Evolutionary conservation across 2,329 filamentous ascomycete species (phyloP).

Genomic region (Sordariomycetes sp.): DNA sequence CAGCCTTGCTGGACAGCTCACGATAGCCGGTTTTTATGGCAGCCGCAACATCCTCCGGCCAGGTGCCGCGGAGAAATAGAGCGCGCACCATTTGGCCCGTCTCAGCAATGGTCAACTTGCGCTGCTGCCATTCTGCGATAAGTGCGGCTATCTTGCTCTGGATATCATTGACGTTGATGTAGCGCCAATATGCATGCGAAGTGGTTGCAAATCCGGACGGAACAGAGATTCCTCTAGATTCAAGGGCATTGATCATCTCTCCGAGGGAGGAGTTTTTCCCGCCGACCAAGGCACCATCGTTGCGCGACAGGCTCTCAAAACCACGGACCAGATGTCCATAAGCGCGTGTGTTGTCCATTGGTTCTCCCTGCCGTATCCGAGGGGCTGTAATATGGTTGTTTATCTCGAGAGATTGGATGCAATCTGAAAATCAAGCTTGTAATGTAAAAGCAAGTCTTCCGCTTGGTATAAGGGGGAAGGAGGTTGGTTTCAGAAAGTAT

Average conservation of each 20-base stretch:
- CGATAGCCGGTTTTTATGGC: slow-evolving; percentile 18
- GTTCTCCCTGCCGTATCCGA: too few species aligned
- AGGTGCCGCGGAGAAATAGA: slow-evolving; percentile 18
- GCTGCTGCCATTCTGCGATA: slow-evolving; percentile 17
- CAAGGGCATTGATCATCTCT: slow-evolving; percentile 22
- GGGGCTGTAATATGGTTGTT: too few species aligned
- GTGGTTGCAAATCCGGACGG: slow-evolving; percentile 24
- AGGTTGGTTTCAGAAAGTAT: too few species aligned
- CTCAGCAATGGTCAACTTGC: slow-evolving; percentile 16
- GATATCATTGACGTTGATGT: slow-evolving; percentile 19
- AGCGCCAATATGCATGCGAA: slow-evolving; percentile 20
- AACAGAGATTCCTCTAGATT: slow-evolving; percentile 16
- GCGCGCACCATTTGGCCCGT: slow-evolving; percentile 16
- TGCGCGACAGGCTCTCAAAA: slow-evolving; percentile 13
- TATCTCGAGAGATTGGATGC: too few species aligned
- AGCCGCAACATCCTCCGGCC: slow-evolving; percentile 16
- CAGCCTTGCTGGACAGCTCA: slow-evolving; percentile 13
- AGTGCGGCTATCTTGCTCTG: slow-evolving; percentile 16
- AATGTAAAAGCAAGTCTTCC: too few species aligned
- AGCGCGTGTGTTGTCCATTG: too few species aligned
- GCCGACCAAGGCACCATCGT: slow-evolving; percentile 18
- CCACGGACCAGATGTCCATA: not conserved
- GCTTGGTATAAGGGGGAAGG: too few species aligned
- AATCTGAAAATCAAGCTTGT: too few species aligned
- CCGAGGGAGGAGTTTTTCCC: slow-evolving; percentile 26